Conservation (phyloP, 2,329 filamentous ascomycete species). For the Colletotrichum cuscutae region DNA sequence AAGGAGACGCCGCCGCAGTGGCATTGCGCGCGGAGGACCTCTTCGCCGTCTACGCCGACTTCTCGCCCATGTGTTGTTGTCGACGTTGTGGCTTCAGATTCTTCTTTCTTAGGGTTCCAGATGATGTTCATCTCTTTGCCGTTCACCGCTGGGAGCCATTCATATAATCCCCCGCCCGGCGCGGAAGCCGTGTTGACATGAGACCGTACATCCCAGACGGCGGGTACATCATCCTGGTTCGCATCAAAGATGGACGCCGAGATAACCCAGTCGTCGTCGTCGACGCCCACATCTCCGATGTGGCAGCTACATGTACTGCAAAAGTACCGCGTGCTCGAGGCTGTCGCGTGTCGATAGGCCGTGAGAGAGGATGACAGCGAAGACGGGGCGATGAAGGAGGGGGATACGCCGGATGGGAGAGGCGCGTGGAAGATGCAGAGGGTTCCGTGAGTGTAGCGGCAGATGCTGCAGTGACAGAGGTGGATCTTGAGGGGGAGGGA, state of each 20-base stretch:
- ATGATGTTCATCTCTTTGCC: constrained; percentile 43
- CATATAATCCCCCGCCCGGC: constrained; percentile 49
- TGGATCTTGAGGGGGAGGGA: constrained; percentile 53
- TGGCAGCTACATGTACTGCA: constrained; percentile 59
- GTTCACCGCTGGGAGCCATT: constrained; percentile 46
- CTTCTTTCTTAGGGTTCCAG: constrained; percentile 47
- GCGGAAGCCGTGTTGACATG: constrained; percentile 51
- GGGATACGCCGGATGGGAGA: constrained; percentile 47
- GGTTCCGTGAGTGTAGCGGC: constrained; percentile 54
- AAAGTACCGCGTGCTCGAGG: constrained; percentile 50
- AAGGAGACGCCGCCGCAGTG: constrained; percentile 60
- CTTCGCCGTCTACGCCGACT: constrained; percentile 46
- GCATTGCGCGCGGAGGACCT: constrained; percentile 55
- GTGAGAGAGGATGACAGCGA: constrained; percentile 47
- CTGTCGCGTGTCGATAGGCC: constrained; percentile 45
- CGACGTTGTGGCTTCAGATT: constrained; percentile 33
- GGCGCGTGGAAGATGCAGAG: constrained; percentile 54
- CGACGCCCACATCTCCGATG: constrained; percentile 48
- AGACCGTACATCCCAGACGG: constrained; percentile 46
- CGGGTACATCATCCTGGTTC: constrained; percentile 43
- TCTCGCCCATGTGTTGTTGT: constrained; percentile 41
- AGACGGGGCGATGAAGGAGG: constrained; percentile 53
- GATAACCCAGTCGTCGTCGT: constrained; percentile 49
- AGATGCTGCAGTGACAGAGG: constrained; percentile 58
- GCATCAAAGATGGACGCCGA: constrained; percentile 51